Evolutionary conservation across 2,329 filamentous ascomycete species (phyloP).

Genomic region (Trichoderma semiorbis): DNA sequence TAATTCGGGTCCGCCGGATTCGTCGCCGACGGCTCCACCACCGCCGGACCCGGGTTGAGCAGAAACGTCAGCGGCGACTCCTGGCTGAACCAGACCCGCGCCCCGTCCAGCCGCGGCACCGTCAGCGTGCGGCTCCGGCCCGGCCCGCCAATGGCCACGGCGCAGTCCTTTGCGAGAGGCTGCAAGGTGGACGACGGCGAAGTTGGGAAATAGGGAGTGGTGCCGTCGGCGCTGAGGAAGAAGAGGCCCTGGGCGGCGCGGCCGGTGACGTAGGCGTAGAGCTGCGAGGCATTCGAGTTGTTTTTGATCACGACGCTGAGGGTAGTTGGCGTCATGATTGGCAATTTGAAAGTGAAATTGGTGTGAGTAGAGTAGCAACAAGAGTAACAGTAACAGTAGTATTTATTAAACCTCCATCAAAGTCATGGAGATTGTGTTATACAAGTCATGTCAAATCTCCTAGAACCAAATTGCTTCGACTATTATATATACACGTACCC

Average conservation of each 20-base stretch:
- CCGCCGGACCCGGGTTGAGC: slow-evolving; percentile 66
- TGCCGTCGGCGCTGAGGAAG: slow-evolving; percentile 63
- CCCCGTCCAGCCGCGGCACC: slow-evolving; percentile 68
- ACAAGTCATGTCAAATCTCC: not conserved
- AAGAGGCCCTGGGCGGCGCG: slow-evolving; percentile 54
- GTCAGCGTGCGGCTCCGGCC: slow-evolving; percentile 58
- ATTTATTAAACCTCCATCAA: not conserved
- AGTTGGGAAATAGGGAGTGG: slow-evolving; percentile 60
- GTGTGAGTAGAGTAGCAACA: too few relatives aligned
- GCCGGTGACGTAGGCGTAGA: slow-evolving; percentile 70
- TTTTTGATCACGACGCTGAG: slow-evolving; percentile 64
- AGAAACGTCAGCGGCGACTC: slow-evolving; percentile 61
- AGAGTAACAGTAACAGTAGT: too few relatives aligned
- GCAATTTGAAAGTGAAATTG: too few relatives aligned
- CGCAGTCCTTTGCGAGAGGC: slow-evolving; percentile 54
- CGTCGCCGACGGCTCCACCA: slow-evolving; percentile 71
- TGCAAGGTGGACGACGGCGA: slow-evolving; percentile 52
- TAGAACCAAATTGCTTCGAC: not conserved
- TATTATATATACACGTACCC: not conserved
- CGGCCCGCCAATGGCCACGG: slow-evolving; percentile 60
- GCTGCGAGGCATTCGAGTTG: slow-evolving; percentile 54
- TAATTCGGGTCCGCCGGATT: slow-evolving; percentile 64
- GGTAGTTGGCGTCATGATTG: slow-evolving; percentile 28
- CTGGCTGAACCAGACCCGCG: slow-evolving; percentile 68
- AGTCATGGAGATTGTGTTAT: not conserved